Evolutionary conservation across 2,329 filamentous ascomycete genomes (phyloP).

Genomic region (Aspergillus unguis): DNA sequence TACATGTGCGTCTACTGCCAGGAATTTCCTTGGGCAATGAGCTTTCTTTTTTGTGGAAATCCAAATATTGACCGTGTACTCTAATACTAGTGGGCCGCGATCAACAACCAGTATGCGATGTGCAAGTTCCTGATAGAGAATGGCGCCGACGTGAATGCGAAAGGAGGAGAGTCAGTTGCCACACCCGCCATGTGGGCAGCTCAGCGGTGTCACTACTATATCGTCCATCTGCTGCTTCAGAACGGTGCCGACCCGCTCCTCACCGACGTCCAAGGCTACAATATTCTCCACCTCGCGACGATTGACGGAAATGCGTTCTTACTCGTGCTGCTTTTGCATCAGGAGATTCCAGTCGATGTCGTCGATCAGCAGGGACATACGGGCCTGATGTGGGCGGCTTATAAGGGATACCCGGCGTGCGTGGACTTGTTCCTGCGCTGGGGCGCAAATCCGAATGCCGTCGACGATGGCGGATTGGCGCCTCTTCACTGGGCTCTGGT

Average conservation of each 20-base stretch:
- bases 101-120: constrained; percentile 97
- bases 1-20: constrained; percentile 68
- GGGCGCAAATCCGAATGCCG: constrained; percentile 89
- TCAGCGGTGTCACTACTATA: constrained; percentile 94
- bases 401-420: constrained; percentile 90
- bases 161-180: constrained; percentile 90
- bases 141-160: constrained; percentile 88
- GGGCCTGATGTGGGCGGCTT: constrained; percentile 96
- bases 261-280: constrained; percentile 94
- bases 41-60: neutral
- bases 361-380: constrained; percentile 88
- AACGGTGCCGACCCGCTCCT: constrained; percentile 89
- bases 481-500: constrained; percentile 96
- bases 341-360: constrained; percentile 91
- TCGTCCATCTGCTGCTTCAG: constrained; percentile 86
- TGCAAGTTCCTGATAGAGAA: constrained; percentile 88
- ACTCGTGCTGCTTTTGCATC: constrained; percentile 83
- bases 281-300: constrained; percentile 93
- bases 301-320: constrained; percentile 95
- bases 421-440: constrained; percentile 91
- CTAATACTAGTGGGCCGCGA: constrained; percentile 79
- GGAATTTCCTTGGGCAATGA: neutral
- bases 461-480: constrained; percentile 89
- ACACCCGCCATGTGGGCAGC: constrained; percentile 96
- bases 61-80: neutral